phyloP scores from a whole-genome alignment of 371 early-diverging fungal species.

The Coelomomyces lativittatus region DNA sequence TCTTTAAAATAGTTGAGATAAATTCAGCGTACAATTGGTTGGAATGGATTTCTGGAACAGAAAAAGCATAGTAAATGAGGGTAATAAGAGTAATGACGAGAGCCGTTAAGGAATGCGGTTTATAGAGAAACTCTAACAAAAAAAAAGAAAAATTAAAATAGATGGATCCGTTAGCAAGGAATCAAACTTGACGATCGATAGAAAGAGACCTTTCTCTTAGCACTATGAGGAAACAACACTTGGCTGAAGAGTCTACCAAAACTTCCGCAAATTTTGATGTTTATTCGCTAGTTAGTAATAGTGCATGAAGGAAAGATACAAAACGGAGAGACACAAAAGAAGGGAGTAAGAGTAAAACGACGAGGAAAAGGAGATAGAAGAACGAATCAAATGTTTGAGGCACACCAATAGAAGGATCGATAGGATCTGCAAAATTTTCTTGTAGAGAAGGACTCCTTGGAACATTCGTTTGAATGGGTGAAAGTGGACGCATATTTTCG shows the following conservation, averaged over 20 bases:
- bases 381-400: neutral
- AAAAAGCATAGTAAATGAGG: conserved; percentile 5
- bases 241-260: neutral
- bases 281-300: neutral
- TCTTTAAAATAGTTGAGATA: neutral
- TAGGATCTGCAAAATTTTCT: no score
- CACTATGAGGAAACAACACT: neutral
- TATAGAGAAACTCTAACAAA: conserved; percentile 3
- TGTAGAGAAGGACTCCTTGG: no score
- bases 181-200: neutral
- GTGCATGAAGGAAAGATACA: neutral
- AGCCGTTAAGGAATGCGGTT: conserved; percentile 5
- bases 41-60: neutral
- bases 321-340: neutral
- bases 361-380: no score
- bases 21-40: neutral
- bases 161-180: neutral
- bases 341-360: neutral
- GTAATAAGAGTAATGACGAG: neutral
- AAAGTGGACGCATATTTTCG: no score
- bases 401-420: neutral
- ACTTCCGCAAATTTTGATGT: neutral
- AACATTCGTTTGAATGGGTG: no score
- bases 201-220: neutral
- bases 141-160: neutral